Percentiles rank a stretch among this genome's conserved stretches.
Conservation (phyloP, 257 asterid genomes). For the Nicotiana attenuata region DNA sequence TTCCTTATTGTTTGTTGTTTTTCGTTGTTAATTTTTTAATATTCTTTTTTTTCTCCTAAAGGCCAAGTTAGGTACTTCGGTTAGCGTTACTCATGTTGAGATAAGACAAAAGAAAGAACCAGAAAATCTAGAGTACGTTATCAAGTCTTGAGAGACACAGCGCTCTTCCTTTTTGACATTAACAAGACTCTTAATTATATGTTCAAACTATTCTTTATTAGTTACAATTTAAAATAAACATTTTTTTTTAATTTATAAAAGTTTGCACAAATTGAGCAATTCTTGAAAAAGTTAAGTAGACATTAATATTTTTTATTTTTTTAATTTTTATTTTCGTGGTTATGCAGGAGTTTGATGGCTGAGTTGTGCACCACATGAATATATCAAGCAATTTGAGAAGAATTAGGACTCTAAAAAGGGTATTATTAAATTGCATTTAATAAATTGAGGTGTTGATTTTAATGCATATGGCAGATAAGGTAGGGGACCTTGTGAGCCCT, state of each 20-base stretch:
- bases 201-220: no score
- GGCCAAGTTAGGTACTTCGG: slow-evolving; percentile 3
- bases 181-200: not conserved
- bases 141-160: not conserved
- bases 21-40: not conserved
- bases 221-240: no score
- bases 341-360: not conserved
- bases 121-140: not conserved
- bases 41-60: not conserved
- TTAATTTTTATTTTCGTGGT: not conserved
- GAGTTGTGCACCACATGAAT: not conserved
- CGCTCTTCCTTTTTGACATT: slow-evolving; percentile 7
- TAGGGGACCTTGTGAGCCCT: not conserved
- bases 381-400: not conserved
- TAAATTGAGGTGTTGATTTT: not conserved
- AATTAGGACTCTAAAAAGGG: not conserved
- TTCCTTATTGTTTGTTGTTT: not conserved
- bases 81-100: not conserved
- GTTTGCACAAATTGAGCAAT: not conserved
- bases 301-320: not conserved
- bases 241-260: no score
- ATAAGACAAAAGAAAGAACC: not conserved
- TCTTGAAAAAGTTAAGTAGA: not conserved
- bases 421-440: not conserved
- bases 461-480: not conserved